Percentiles rank a stretch among this genome's conserved stretches.
These are phyloP conservation scores for Stellera chamaejasme DNA, from an alignment of 345 rosid species.

Conservation along the genomic window DNA sequence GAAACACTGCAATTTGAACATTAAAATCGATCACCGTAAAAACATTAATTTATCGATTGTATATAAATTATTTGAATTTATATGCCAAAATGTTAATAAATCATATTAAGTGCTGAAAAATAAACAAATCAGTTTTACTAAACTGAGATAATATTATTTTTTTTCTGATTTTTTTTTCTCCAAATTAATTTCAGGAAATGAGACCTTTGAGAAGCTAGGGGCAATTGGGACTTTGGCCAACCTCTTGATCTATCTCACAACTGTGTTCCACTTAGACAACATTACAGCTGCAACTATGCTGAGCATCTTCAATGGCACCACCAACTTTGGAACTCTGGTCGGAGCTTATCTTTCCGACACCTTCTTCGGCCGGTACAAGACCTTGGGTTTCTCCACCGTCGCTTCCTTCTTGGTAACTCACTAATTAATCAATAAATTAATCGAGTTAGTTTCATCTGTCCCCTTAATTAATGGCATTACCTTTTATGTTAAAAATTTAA, in stretches of 20 bases:
- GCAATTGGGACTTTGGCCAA: slow-evolving; percentile 72
- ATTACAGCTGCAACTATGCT: slow-evolving; percentile 65
- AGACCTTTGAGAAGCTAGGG: slow-evolving; percentile 89
- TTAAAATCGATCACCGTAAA: too few species aligned
- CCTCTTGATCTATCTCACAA: slow-evolving; percentile 65
- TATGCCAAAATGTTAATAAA: too few species aligned
- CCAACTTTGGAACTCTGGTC: slow-evolving; percentile 58
- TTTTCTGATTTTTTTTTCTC: background rate
- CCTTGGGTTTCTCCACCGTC: slow-evolving; percentile 49
- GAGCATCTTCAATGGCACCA: slow-evolving; percentile 62
- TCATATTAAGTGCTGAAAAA: too few species aligned
- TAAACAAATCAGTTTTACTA: too few species aligned
- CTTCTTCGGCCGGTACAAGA: slow-evolving; percentile 82
- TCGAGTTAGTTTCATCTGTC: too few species aligned
- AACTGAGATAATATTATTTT: too few species aligned
- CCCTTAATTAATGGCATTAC: too few species aligned
- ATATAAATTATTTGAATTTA: too few species aligned
- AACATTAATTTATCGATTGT: too few species aligned
- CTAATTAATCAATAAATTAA: too few species aligned
- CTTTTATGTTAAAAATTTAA: too few species aligned
- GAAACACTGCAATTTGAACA: too few species aligned
- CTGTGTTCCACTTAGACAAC: slow-evolving; percentile 62
- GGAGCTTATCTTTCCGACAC: slow-evolving; percentile 78
- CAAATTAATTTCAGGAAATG: slow-evolving; percentile 32
- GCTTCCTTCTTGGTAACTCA: slow-evolving; percentile 57